Percentiles rank a stretch among this genome's conserved stretches.
phyloP scores from a whole-genome alignment of 371 early-diverging fungal genomes.

The Rhizopus sp. region DNA sequence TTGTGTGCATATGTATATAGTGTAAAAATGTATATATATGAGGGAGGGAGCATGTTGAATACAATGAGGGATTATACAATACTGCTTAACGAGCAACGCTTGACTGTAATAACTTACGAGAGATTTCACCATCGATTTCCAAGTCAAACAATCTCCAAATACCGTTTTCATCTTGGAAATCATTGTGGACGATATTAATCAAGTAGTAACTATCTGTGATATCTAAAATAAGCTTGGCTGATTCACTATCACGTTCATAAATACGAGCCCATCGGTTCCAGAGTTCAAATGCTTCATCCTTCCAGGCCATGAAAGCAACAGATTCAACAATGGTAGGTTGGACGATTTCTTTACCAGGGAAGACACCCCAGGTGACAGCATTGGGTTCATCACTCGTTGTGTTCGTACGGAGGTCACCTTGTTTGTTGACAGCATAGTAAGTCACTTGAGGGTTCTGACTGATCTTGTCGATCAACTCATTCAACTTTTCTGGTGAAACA shows the following conservation, averaged over 20 bases:
- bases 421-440: constrained; percentile 83
- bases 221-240: constrained; percentile 52
- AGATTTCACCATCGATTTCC: constrained; percentile 43
- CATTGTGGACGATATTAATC: constrained; percentile 95
- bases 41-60: constrained; percentile 22
- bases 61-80: constrained; percentile 9
- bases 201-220: constrained; percentile 86
- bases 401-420: constrained; percentile 62
- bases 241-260: constrained; percentile 64
- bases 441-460: constrained; percentile 69
- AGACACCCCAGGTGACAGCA: constrained; percentile 99
- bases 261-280: constrained; percentile 92
- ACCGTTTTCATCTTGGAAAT: constrained; percentile 76
- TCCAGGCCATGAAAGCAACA: constrained; percentile 94
- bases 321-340: constrained; percentile 97
- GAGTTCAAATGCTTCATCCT: constrained; percentile 95
- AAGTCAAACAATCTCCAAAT: constrained; percentile 76
- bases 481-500: constrained; percentile 61
- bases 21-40: constrained; percentile 6
- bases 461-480: constrained; percentile 49
- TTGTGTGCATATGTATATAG: not conserved
- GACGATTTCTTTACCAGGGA: constrained; percentile 96
- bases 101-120: constrained; percentile 26
- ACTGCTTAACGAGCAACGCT: constrained; percentile 15
- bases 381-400: constrained; percentile 84